Base-by-base conservation (phyloP, 768 basidiomycete species). In the Mycena albidolilacea region DNA sequence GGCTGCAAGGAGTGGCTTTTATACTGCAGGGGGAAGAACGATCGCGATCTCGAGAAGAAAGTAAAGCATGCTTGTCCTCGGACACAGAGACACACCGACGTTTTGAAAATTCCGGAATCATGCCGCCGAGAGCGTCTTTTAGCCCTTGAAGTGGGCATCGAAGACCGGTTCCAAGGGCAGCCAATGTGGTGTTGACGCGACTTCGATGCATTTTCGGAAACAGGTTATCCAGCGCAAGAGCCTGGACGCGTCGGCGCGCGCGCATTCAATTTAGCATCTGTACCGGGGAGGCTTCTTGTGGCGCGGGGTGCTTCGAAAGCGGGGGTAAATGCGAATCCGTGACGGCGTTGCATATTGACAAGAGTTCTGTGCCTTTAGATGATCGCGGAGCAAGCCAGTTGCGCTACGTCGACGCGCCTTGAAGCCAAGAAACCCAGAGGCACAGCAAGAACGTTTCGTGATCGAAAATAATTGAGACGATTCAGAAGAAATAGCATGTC, bases 21-120 rank as follows among this genome's bases (percentile, higher is more conserved):
- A 71, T 71, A 66, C 48, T 2, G 17, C 17, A 48, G 23, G 64
- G 19, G 57, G 30, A 37, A 19, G 43, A 5, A 8, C 38, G 30
- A 65, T 60, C 63, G 57, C 46, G 55, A 65, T 64, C 39, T 17
- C 50, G 61, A 43, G 35, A 37, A 23, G 17, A 10, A 1, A 15
- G 58, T 23, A 54, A 38, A 19, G n/a, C 21, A 30, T 48, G n/a
- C 23, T 46, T 37, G 44, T 38, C 39, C 17, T 58, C 70, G 70
- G 70, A 23, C 50, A 30, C 17, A 46, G 38, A 58, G 35, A 65
- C 41, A 1, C 38, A 23, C 70, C 64, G 70, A 71, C 58, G 64
- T 54, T 15, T 50, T 39, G 21, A 61, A 71, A 59, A 60, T 35
- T 50, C 37, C 58, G 70, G 57, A 66, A 71, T n/a, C 21, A 64